These are phyloP conservation scores for Alnus rubra DNA, from an alignment of 306 rosid species.

Conservation along the genomic window DNA sequence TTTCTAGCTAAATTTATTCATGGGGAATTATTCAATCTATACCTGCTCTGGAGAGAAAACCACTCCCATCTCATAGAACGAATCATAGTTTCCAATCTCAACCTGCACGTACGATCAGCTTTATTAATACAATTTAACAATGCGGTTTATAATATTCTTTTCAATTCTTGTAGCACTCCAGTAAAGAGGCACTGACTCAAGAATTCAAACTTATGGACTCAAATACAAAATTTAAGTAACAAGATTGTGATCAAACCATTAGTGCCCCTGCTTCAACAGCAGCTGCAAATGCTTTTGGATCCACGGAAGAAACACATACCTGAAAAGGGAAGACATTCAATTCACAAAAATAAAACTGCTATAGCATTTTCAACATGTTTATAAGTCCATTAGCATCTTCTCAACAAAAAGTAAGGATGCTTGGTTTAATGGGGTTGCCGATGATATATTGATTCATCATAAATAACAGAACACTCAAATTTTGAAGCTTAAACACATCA, in stretches of 20 bases:
- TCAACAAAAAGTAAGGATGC: neutral
- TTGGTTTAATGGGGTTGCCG: neutral
- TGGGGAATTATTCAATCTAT: constrained; percentile 16
- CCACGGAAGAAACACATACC: constrained; percentile 94
- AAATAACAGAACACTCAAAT: neutral
- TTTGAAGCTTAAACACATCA: neutral
- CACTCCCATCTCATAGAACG: constrained; percentile 77
- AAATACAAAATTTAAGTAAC: constrained; percentile 21
- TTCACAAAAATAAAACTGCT: constrained; percentile 3
- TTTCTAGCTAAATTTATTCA: neutral
- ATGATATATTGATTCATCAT: neutral
- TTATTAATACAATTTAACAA: constrained; percentile 6
- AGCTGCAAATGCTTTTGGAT: constrained; percentile 65
- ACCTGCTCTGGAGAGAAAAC: constrained; percentile 86
- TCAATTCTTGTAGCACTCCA: constrained; percentile 20
- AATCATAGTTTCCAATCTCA: constrained; percentile 93
- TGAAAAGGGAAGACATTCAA: constrained; percentile 36
- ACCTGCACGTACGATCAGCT: constrained; percentile 50
- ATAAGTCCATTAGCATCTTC: neutral
- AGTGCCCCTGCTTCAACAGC: constrained; percentile 92
- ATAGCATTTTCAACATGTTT: neutral
- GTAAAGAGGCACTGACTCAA: neutral
- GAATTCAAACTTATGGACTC: constrained; percentile 11
- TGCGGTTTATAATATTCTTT: neutral
- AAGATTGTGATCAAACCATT: constrained; percentile 54